Conservation (phyloP, 2,329 filamentous ascomycete genomes). For the Diaporthe vaccinii region DNA sequence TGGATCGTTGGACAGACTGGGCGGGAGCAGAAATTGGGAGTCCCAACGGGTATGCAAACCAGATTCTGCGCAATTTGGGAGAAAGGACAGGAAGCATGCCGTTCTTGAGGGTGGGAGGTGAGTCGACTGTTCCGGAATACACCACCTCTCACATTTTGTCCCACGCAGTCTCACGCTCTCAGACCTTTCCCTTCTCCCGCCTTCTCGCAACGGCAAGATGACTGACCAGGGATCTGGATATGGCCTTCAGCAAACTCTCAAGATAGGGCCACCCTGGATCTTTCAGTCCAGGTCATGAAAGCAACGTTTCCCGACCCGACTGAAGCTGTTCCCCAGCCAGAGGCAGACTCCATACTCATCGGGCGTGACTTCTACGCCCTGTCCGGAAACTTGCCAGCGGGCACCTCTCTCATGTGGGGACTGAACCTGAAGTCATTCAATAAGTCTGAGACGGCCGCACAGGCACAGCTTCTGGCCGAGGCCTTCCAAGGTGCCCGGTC, state of each 20-base stretch:
- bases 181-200: background rate
- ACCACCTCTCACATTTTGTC: background rate
- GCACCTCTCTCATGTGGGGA: constrained; percentile 7
- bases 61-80: constrained; percentile 13
- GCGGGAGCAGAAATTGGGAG: constrained; percentile 15
- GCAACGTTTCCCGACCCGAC: constrained; percentile 6
- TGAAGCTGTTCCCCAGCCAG: background rate
- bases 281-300: constrained; percentile 6
- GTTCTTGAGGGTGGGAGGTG: background rate
- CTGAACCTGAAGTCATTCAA: constrained; percentile 9
- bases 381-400: background rate
- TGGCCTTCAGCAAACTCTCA: constrained; percentile 1
- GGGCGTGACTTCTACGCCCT: background rate
- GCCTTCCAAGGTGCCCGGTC: constrained; percentile 6
- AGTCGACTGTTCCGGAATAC: background rate
- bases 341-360: background rate
- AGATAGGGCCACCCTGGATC: background rate
- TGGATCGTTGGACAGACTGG: constrained; percentile 14
- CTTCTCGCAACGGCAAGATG: background rate
- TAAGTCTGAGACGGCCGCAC: background rate
- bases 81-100: background rate
- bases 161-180: background rate
- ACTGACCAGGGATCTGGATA: background rate
- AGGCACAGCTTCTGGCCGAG: constrained; percentile 9
- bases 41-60: background rate